These are phyloP conservation scores for Saccharomycopsis javanensis DNA, from an alignment of 805 yeast genomes.

Conservation along the genomic window DNA sequence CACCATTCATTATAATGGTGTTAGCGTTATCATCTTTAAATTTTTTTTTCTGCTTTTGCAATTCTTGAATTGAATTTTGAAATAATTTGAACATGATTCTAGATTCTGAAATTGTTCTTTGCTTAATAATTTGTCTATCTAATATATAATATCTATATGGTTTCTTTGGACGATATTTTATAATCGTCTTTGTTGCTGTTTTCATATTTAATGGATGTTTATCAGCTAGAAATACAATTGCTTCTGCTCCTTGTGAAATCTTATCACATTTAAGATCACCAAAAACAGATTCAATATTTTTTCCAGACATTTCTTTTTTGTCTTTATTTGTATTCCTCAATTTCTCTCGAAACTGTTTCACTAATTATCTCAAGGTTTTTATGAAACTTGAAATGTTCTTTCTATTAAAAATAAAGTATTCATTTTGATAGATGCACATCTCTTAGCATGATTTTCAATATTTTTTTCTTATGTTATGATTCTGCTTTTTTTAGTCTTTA, in stretches of 20 bases:
- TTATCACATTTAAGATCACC: conserved; percentile 3
- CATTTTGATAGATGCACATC: too few relatives aligned
- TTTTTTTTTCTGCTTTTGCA: conserved; percentile 2
- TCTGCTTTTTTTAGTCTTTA: not conserved
- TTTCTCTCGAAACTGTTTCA: too few relatives aligned
- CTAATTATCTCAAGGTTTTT: too few relatives aligned
- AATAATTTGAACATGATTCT: conserved; percentile 54
- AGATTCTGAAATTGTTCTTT: conserved; percentile 78
- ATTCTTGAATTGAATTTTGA: conserved; percentile 29
- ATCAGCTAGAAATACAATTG: conserved; percentile 56
- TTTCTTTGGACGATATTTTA: conserved; percentile 83
- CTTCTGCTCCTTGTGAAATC: conserved; percentile 88
- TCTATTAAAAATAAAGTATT: too few relatives aligned
- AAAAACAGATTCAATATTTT: conserved; percentile 4
- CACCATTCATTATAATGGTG: conserved; percentile 22
- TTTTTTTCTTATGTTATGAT: not conserved
- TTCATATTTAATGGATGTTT: conserved; percentile 49
- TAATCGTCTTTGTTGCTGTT: conserved; percentile 36
- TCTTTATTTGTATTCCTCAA: not conserved
- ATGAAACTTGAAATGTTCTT: too few relatives aligned
- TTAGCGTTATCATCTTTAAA: not conserved
- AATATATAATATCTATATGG: conserved; percentile 81
- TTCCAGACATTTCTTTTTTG: not conserved
- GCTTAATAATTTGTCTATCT: conserved; percentile 66
- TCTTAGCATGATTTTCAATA: not conserved